Conservation (phyloP, 306 rosid species). For the Vicia villosa region DNA sequence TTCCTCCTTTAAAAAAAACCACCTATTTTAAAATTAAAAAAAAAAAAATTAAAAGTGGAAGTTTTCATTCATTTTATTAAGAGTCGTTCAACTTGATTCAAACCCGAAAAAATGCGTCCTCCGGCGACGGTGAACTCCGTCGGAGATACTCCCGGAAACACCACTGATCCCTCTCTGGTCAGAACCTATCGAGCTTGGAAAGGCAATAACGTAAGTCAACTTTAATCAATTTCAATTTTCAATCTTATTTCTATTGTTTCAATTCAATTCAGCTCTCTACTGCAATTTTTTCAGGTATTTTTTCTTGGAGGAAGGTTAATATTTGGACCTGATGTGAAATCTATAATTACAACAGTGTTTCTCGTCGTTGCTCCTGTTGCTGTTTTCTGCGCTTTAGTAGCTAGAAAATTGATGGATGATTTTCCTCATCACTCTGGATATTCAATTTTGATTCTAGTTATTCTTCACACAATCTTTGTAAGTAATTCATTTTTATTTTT, state of each 20-base stretch:
- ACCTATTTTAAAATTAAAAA: not conserved
- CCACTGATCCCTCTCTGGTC: slow-evolving; percentile 35
- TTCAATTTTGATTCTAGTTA: slow-evolving; percentile 5
- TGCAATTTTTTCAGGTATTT: slow-evolving; percentile 68
- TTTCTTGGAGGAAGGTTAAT: slow-evolving; percentile 81
- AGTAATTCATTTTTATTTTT: not conserved
- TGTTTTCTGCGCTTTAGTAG: slow-evolving; percentile 24
- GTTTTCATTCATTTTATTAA: not conserved
- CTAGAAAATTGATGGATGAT: slow-evolving; percentile 18
- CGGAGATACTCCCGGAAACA: not conserved
- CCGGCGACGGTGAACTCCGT: slow-evolving; percentile 39
- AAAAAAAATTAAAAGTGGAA: not conserved
- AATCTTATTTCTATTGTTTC: not conserved
- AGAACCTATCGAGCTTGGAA: slow-evolving; percentile 77
- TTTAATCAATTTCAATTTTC: not conserved
- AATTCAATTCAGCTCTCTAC: not conserved
- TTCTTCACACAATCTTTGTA: slow-evolving; percentile 15
- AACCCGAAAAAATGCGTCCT: slow-evolving; percentile 31
- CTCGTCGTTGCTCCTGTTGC: slow-evolving; percentile 71
- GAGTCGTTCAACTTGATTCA: not conserved
- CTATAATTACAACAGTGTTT: slow-evolving; percentile 63
- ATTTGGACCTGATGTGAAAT: slow-evolving; percentile 92
- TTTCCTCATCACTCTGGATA: slow-evolving; percentile 24
- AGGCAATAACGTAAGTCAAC: slow-evolving; percentile 76
- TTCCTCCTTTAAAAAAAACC: not conserved